Conservation (phyloP, 1,284 basidiomycete genomes). For the Malassezia yamatoensis region DNA sequence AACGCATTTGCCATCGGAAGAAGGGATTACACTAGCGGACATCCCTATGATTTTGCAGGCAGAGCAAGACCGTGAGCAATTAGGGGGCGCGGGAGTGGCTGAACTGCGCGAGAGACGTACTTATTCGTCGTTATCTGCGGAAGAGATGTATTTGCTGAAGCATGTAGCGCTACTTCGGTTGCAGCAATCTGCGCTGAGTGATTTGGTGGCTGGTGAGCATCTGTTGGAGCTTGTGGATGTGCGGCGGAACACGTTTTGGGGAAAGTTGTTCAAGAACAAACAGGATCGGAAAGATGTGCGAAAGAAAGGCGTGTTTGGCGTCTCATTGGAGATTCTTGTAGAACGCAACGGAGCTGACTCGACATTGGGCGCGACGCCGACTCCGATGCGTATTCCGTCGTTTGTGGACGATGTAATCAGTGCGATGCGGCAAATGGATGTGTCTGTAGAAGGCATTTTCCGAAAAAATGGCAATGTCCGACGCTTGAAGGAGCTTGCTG, state of each 20-base stretch:
- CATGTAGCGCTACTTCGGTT: slow-evolving; percentile 78
- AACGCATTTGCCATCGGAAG: slow-evolving; percentile 53
- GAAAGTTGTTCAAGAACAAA: slow-evolving; percentile 78
- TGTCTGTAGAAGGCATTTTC: slow-evolving; percentile 98
- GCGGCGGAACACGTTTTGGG: slow-evolving; percentile 93
- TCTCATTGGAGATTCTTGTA: slow-evolving; percentile 86
- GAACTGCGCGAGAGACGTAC: slow-evolving; percentile 51
- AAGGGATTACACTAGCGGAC: slow-evolving; percentile 88
- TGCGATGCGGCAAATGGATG: slow-evolving; percentile 98
- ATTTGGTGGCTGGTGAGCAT: slow-evolving; percentile 70
- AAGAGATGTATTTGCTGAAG: slow-evolving; percentile 82
- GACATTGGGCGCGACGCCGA: slow-evolving; percentile 73
- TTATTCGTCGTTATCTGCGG: slow-evolving; percentile 66
- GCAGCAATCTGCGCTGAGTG: slow-evolving; percentile 62
- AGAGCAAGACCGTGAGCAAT: slow-evolving; percentile 76
- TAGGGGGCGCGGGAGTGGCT: slow-evolving; percentile 27
- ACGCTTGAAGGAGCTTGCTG: slow-evolving; percentile 75
- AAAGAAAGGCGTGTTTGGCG: slow-evolving; percentile 65
- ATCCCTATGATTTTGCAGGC: slow-evolving; percentile 85
- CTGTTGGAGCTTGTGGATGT: slow-evolving; percentile 81
- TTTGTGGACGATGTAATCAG: slow-evolving; percentile 96
- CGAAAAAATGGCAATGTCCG: slow-evolving; percentile 96
- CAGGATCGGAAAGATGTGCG: slow-evolving; percentile 58
- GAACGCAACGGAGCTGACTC: slow-evolving; percentile 92
- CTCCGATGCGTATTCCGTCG: slow-evolving; percentile 77